Percentiles rank a stretch among this genome's conserved stretches.
Evolutionary conservation across 225 moss, liverwort and hornwort genomes (phyloP).

Genomic region (Pseudisothecium myosuroides): DNA sequence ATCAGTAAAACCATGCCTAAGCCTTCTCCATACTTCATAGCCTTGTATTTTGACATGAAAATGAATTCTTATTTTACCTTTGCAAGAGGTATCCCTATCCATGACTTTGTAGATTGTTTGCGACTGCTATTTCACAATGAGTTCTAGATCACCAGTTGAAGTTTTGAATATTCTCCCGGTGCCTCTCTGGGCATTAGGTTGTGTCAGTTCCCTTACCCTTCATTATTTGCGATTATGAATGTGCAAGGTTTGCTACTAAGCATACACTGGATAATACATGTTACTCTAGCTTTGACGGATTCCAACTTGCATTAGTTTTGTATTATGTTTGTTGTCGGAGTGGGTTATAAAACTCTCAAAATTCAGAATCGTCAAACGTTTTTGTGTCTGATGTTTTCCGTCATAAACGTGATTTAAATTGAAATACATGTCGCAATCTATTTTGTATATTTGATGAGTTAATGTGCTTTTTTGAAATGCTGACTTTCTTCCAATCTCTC

Average conservation of each 20-base stretch:
- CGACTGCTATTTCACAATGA: background rate
- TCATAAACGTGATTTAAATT: background rate
- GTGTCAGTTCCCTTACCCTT: background rate
- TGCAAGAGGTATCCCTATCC: background rate
- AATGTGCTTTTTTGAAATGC: background rate
- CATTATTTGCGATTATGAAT: constrained; percentile 3
- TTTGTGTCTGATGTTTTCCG: background rate
- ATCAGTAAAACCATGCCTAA: constrained; percentile 9
- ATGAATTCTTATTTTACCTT: constrained; percentile 10
- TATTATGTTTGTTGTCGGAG: background rate
- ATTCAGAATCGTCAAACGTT: background rate
- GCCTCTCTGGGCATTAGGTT: constrained; percentile 26
- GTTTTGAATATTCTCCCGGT: constrained; percentile 6
- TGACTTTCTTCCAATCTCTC: background rate
- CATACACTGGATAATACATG: background rate
- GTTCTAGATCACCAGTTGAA: constrained; percentile 1
- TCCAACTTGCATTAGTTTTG: background rate
- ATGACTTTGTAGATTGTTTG: background rate
- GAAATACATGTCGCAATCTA: background rate
- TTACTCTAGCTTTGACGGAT: background rate
- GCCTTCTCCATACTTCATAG: constrained; percentile 5
- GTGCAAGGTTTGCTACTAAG: background rate
- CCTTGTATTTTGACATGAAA: constrained; percentile 33
- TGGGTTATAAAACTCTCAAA: background rate
- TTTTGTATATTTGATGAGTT: background rate